These are phyloP conservation scores for Pseudocercospora musae DNA, from an alignment of 2,329 filamentous ascomycete genomes.

Conservation along the genomic window DNA sequence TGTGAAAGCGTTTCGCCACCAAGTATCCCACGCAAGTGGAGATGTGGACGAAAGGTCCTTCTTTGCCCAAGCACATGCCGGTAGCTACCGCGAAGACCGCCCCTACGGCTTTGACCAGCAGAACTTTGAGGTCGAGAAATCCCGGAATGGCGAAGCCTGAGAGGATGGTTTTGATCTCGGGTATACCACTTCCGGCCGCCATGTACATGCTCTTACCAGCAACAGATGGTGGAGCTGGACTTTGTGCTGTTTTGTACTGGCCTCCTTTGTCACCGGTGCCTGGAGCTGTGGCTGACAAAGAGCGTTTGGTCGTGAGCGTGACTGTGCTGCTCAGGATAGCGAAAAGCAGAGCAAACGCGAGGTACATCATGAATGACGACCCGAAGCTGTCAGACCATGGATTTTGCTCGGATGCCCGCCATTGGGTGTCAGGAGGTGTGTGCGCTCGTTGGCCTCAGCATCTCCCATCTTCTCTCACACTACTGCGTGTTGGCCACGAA, in stretches of 20 bases:
- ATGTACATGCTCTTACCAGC: constrained; percentile 56
- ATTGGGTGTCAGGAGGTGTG: constrained; percentile 34
- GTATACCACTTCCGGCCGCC: constrained; percentile 58
- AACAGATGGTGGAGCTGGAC: constrained; percentile 11
- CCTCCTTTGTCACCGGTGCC: constrained; percentile 33
- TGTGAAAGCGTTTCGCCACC: constrained; percentile 51
- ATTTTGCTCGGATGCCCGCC: constrained; percentile 17
- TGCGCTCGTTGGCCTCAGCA: constrained; percentile 30
- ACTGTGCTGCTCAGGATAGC: constrained; percentile 49
- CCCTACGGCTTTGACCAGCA: constrained; percentile 57
- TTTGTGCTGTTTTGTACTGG: constrained; percentile 11
- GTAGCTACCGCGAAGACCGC: constrained; percentile 58
- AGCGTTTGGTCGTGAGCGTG: constrained; percentile 50
- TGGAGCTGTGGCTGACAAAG: constrained; percentile 45
- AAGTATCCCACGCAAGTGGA: constrained; percentile 57
- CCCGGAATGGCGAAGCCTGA: constrained; percentile 60
- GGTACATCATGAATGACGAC: constrained; percentile 47
- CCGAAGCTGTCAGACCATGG: constrained; percentile 45
- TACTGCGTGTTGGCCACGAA: neutral
- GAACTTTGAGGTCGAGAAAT: constrained; percentile 54
- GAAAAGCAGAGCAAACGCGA: constrained; percentile 49
- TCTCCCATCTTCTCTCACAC: constrained; percentile 7
- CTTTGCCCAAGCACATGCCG: constrained; percentile 60
- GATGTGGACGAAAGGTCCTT: constrained; percentile 62
- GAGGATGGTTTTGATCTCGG: constrained; percentile 61